phyloP scores from a whole-genome alignment of 2,329 filamentous ascomycete genomes.

The Colletotrichum incanum region DNA sequence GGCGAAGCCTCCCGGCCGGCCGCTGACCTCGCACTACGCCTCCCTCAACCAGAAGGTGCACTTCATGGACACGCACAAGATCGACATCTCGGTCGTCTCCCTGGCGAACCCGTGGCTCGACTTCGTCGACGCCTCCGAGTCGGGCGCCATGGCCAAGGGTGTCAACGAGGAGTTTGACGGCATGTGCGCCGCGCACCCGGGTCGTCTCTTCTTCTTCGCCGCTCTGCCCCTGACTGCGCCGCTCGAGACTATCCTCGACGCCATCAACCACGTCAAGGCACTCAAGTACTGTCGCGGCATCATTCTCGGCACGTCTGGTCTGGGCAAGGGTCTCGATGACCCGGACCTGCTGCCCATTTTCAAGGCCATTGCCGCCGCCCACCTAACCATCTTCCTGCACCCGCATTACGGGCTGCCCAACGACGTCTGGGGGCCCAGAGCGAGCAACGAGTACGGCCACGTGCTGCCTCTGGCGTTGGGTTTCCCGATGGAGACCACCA shows the following conservation, averaged over 20 bases:
- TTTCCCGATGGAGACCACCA: conserved; percentile 94
- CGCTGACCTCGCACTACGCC: conserved; percentile 87
- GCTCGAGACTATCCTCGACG: conserved; percentile 71
- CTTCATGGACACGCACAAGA: conserved; percentile 90
- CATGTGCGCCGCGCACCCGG: conserved; percentile 77
- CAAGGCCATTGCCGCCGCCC: conserved; percentile 74
- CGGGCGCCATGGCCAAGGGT: conserved; percentile 72
- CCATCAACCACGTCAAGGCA: conserved; percentile 74
- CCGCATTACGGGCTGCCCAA: conserved; percentile 92
- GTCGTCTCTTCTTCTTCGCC: conserved; percentile 86
- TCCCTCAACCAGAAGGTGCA: conserved; percentile 84
- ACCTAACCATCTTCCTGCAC: conserved; percentile 85
- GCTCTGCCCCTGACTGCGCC: conserved; percentile 83
- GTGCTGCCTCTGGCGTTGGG: conserved; percentile 89
- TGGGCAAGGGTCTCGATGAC: conserved; percentile 88
- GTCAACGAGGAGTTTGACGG: conserved; percentile 85
- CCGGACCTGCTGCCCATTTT: conserved; percentile 80
- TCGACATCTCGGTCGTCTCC: conserved; percentile 87
- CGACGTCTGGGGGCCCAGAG: conserved; percentile 83
- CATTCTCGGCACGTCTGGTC: conserved; percentile 87
- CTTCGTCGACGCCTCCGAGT: conserved; percentile 77
- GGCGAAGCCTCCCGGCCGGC: conserved; percentile 79
- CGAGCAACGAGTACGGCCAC: conserved; percentile 82
- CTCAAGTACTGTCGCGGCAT: conserved; percentile 85
- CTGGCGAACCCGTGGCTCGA: conserved; percentile 96